Evolutionary conservation across 306 rosid genomes (phyloP).

Genomic region (Trifolium fragiferum): DNA sequence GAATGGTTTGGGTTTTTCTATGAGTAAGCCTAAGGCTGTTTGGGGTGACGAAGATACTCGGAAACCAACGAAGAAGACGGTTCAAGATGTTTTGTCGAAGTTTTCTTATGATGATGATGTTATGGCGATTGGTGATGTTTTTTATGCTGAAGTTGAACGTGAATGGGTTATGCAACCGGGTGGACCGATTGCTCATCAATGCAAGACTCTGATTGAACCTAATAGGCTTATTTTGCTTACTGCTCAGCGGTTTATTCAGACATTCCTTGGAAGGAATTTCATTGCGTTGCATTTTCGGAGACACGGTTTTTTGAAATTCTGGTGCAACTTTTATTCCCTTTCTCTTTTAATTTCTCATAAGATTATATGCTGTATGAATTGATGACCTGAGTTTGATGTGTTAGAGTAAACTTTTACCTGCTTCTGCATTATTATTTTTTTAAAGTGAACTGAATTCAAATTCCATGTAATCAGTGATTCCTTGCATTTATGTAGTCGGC

Average conservation of each 20-base stretch:
- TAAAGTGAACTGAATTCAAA: neutral
- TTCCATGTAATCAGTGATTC: neutral
- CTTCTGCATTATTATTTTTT: slow-evolving; percentile 12
- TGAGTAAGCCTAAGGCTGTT: slow-evolving; percentile 63
- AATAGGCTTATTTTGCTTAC: slow-evolving; percentile 77
- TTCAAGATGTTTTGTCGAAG: slow-evolving; percentile 70
- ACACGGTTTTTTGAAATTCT: slow-evolving; percentile 95
- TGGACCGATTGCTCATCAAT: slow-evolving; percentile 88
- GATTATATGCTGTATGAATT: neutral
- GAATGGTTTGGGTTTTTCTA: slow-evolving; percentile 66
- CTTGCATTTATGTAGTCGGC: neutral
- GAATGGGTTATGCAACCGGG: slow-evolving; percentile 95
- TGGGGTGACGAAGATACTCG: slow-evolving; percentile 75
- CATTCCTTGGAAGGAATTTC: slow-evolving; percentile 85
- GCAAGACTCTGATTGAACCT: slow-evolving; percentile 88
- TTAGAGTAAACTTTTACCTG: slow-evolving; percentile 14
- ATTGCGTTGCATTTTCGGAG: slow-evolving; percentile 89
- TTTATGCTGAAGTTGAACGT: slow-evolving; percentile 76
- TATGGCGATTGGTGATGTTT: slow-evolving; percentile 91
- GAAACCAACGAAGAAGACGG: slow-evolving; percentile 70
- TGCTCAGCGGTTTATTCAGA: slow-evolving; percentile 96
- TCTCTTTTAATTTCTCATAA: neutral
- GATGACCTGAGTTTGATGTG: slow-evolving; percentile 29
- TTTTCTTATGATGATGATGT: slow-evolving; percentile 74
- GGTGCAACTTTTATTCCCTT: slow-evolving; percentile 55